Evolutionary conservation across 768 basidiomycete species (phyloP).

Genomic region (Pleurotus platypus): DNA sequence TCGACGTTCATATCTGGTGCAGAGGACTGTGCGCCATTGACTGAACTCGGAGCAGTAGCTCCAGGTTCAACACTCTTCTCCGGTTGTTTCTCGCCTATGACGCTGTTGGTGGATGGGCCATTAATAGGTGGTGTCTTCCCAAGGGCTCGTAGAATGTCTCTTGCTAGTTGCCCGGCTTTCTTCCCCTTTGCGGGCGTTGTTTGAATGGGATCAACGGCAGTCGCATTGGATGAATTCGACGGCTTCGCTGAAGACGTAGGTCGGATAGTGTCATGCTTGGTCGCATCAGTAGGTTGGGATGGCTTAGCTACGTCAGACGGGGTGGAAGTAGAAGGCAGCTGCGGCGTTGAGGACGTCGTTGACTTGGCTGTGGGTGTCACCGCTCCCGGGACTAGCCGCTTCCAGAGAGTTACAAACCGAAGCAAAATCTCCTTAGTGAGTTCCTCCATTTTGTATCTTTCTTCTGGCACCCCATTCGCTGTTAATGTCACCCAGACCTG

Average conservation of each 20-base stretch:
- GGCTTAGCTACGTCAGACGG: not conserved
- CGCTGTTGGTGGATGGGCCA: not conserved
- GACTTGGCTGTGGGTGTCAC: not conserved
- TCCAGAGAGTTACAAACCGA: not conserved
- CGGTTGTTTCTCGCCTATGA: not conserved
- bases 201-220: no score
- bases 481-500: not conserved
- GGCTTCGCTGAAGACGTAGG: no score
- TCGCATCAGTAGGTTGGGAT: no score
- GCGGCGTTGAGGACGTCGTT: not conserved
- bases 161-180: slow-evolving; percentile 44
- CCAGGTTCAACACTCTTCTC: not conserved
- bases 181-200: slow-evolving; percentile 38
- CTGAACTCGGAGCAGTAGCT: not conserved
- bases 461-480: not conserved
- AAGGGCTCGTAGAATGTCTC: slow-evolving; percentile 53
- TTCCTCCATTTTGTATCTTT: not conserved
- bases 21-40: not conserved
- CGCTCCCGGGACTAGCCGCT: not conserved
- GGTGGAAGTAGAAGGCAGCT: not conserved
- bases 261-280: no score
- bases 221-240: no score
- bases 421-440: not conserved
- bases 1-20: not conserved
- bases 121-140: slow-evolving; percentile 18